Conservation (phyloP, 495 filamentous ascomycete genomes). For the Penicillium diatomitis region DNA sequence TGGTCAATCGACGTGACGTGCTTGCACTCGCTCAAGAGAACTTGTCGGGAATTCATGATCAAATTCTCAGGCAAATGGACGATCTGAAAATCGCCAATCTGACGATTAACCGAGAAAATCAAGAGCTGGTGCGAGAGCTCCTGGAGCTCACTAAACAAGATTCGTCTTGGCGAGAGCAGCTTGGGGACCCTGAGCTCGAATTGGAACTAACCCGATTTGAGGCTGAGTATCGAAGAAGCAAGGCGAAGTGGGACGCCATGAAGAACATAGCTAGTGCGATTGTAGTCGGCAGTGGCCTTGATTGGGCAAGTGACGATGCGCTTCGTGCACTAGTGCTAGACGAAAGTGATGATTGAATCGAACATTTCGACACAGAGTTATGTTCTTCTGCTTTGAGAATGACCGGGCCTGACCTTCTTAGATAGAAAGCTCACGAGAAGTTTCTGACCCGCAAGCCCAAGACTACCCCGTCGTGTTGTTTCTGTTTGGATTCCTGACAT, state of each 20-base stretch:
- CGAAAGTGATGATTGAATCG: conserved; percentile 48
- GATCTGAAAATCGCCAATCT: conserved; percentile 48
- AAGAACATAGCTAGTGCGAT: conserved; percentile 65
- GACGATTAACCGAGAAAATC: conserved; percentile 47
- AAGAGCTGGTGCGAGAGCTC: conserved; percentile 48
- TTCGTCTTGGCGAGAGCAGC: conserved; percentile 40
- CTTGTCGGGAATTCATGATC: conserved; percentile 41
- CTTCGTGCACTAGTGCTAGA: conserved; percentile 69
- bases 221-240: conserved; percentile 43
- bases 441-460: too few species aligned
- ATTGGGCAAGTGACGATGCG: conserved; percentile 67
- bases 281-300: conserved; percentile 73
- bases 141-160: conserved; percentile 51
- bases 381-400: background rate
- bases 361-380: background rate
- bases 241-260: conserved; percentile 59
- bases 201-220: conserved; percentile 48
- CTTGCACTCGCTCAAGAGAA: conserved; percentile 51
- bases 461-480: too few species aligned
- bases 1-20: conserved; percentile 58
- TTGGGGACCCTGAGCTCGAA: conserved; percentile 41
- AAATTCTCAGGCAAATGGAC: conserved; percentile 39
- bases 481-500: too few species aligned
- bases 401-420: too few species aligned
- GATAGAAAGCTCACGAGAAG: too few species aligned